Evolutionary conservation across 2,329 filamentous ascomycete species (phyloP).

Genomic region (Ophiognomonia clavigignenti-juglandacearum): DNA sequence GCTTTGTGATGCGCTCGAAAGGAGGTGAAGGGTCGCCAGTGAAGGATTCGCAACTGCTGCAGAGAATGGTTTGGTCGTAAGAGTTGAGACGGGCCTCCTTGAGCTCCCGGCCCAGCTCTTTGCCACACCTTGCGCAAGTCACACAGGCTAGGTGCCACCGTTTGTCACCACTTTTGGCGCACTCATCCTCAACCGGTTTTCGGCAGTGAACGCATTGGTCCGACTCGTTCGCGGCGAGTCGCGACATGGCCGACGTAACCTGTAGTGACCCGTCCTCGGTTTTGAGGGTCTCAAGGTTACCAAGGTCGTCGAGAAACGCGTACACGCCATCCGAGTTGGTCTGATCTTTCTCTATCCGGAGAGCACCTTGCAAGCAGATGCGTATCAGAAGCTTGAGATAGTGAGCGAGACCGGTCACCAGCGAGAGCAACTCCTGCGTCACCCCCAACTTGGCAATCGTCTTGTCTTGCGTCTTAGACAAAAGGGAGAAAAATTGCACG

Average conservation of each 20-base stretch:
- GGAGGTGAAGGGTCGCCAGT: slow-evolving; percentile 45
- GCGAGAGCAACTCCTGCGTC: slow-evolving; percentile 93
- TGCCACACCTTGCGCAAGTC: slow-evolving; percentile 61
- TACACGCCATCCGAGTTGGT: slow-evolving; percentile 70
- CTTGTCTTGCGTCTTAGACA: slow-evolving; percentile 91
- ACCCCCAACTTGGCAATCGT: slow-evolving; percentile 89
- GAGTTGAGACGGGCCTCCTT: slow-evolving; percentile 68
- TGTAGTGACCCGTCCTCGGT: slow-evolving; percentile 60
- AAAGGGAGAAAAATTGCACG: slow-evolving; percentile 90
- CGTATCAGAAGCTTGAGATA: slow-evolving; percentile 96
- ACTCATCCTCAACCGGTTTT: slow-evolving; percentile 92
- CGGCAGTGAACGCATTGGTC: slow-evolving; percentile 81
- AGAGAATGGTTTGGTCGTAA: slow-evolving; percentile 65
- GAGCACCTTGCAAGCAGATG: slow-evolving; percentile 88
- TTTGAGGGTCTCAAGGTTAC: slow-evolving; percentile 74
- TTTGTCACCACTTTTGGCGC: slow-evolving; percentile 66
- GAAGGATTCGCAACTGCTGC: slow-evolving; percentile 59
- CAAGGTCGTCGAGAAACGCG: slow-evolving; percentile 77
- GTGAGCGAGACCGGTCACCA: slow-evolving; percentile 93
- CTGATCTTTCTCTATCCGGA: slow-evolving; percentile 85
- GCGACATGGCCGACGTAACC: slow-evolving; percentile 58
- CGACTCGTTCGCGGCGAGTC: slow-evolving; percentile 68
- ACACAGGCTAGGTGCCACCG: slow-evolving; percentile 85
- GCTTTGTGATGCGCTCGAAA: slow-evolving; percentile 73
- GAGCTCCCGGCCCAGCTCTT: slow-evolving; percentile 64